Evolutionary conservation across 2,329 filamentous ascomycete species (phyloP).

Genomic region (Hortaea werneckii): DNA sequence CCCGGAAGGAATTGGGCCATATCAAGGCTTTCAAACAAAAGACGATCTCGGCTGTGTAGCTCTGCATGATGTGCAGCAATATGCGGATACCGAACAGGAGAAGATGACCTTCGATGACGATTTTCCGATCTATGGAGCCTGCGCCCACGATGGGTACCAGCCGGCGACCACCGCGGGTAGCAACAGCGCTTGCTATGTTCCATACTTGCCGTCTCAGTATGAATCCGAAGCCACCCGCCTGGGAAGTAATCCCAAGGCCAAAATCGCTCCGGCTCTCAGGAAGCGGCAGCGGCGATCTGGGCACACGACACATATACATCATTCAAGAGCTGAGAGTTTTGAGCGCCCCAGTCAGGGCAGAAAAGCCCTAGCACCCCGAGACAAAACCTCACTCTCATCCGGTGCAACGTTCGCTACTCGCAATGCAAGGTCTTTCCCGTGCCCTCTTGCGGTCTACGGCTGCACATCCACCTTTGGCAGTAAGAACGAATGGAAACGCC

Average conservation of each 20-base stretch:
- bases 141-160: slow-evolving; percentile 17
- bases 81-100: slow-evolving; percentile 11
- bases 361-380: slow-evolving; percentile 6
- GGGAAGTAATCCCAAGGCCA: neutral
- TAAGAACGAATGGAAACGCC: slow-evolving; percentile 95
- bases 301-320: slow-evolving; percentile 1
- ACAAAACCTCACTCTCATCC: neutral
- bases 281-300: slow-evolving; percentile 9
- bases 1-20: neutral
- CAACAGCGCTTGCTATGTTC: neutral
- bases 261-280: slow-evolving; percentile 6
- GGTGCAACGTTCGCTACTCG: neutral
- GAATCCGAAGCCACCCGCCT: slow-evolving; percentile 1
- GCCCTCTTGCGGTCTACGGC: slow-evolving; percentile 68
- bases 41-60: slow-evolving; percentile 9
- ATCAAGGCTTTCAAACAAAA: neutral
- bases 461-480: slow-evolving; percentile 62
- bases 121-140: slow-evolving; percentile 2
- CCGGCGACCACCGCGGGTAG: slow-evolving; percentile 2
- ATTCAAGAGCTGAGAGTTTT: slow-evolving; percentile 4
- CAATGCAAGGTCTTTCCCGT: slow-evolving; percentile 48
- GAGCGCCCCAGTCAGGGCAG: slow-evolving; percentile 8
- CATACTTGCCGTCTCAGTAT: neutral
- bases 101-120: slow-evolving; percentile 5
- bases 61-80: slow-evolving; percentile 15